phyloP scores from a whole-genome alignment of 2,329 filamentous ascomycete species.

The Arthroderma sp. region DNA sequence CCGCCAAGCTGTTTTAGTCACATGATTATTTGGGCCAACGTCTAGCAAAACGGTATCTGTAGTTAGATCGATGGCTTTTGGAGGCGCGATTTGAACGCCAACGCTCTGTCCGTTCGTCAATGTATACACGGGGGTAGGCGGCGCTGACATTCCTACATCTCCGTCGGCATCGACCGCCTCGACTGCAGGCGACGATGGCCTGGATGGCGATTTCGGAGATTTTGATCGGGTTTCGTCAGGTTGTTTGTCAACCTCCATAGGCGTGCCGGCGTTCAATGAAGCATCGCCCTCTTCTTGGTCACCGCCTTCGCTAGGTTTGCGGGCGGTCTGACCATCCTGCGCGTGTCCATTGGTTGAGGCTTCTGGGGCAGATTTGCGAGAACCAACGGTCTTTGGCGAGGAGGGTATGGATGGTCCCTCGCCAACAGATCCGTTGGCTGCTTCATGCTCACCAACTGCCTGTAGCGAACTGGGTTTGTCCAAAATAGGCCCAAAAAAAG shows the following conservation, averaged over 20 bases:
- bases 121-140: conserved; percentile 26
- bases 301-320: conserved; percentile 23
- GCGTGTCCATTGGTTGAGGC: conserved; percentile 28
- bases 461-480: conserved; percentile 22
- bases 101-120: conserved; percentile 35
- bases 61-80: conserved; percentile 37
- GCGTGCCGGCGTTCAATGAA: conserved; percentile 15
- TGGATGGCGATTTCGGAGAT: conserved; percentile 8
- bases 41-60: conserved; percentile 35
- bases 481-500: conserved; percentile 38
- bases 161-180: conserved; percentile 33
- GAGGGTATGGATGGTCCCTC: conserved; percentile 17
- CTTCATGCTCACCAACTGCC: conserved; percentile 13
- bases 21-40: conserved; percentile 27
- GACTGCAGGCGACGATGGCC: conserved; percentile 13
- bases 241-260: conserved; percentile 35
- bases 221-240: conserved; percentile 20
- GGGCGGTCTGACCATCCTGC: conserved; percentile 21
- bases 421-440: background rate
- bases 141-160: conserved; percentile 31
- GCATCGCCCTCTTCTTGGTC: conserved; percentile 23
- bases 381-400: conserved; percentile 18
- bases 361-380: conserved; percentile 27
- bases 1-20: conserved; percentile 34
- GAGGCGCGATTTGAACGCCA: conserved; percentile 37